phyloP scores from a whole-genome alignment of 108 stramenopile genomes.

The Discostella pseudostelligera region DNA sequence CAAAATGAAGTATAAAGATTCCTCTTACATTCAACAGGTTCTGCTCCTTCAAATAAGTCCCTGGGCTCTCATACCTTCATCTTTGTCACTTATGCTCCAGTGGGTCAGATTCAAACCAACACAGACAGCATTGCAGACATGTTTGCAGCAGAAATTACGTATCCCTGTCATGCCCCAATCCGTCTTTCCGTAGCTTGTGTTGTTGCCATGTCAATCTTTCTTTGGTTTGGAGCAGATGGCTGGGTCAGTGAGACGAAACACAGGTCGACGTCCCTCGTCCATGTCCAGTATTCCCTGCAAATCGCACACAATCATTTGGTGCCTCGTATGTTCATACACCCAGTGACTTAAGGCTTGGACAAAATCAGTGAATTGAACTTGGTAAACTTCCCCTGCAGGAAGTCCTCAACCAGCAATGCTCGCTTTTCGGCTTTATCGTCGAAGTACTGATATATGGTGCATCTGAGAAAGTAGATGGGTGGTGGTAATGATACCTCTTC shows the following conservation, averaged over 20 bases:
- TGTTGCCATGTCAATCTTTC: not conserved
- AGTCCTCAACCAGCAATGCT: constrained; percentile 43
- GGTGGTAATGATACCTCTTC: constrained; percentile 35
- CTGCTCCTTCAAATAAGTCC: too few species aligned
- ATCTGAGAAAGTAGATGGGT: constrained; percentile 33
- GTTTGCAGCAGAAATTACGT: constrained; percentile 28
- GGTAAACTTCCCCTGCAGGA: constrained; percentile 48
- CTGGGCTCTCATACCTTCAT: too few species aligned
- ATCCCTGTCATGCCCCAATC: constrained; percentile 39
- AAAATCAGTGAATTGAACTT: constrained; percentile 54
- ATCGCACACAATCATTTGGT: constrained; percentile 37
- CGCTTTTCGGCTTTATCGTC: constrained; percentile 19
- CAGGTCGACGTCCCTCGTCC: constrained; percentile 41
- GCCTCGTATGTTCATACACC: constrained; percentile 33
- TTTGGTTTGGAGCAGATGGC: constrained; percentile 38
- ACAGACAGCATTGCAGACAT: constrained; percentile 35
- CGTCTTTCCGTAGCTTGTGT: constrained; percentile 32
- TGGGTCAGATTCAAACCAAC: constrained; percentile 18
- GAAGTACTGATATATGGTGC: constrained; percentile 37
- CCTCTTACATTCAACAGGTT: too few species aligned
- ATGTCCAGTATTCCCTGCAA: constrained; percentile 43
- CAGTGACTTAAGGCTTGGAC: constrained; percentile 48
- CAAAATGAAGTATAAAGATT: too few species aligned
- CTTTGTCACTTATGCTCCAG: not conserved
- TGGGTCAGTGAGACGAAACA: constrained; percentile 43